Conservation (phyloP, 495 filamentous ascomycete species). For the Neurospora sp. region DNA sequence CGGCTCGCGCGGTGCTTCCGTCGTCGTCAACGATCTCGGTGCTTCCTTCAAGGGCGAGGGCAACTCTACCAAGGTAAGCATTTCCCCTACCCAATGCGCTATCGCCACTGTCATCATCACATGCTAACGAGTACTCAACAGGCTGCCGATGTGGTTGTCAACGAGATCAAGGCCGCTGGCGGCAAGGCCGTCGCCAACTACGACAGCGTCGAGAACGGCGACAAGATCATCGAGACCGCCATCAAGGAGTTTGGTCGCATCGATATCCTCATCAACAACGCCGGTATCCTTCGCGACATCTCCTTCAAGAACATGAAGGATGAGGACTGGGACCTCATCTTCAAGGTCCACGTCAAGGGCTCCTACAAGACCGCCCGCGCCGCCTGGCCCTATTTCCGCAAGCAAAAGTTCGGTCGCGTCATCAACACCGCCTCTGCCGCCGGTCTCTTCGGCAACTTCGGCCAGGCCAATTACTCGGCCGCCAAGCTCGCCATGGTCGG, state of each 20-base stretch:
- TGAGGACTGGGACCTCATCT: constrained; percentile 90
- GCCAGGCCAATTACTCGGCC: constrained; percentile 94
- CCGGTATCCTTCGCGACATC: constrained; percentile 90
- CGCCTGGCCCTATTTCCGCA: constrained; percentile 95
- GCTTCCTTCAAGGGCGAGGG: constrained; percentile 93
- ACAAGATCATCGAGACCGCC: constrained; percentile 92
- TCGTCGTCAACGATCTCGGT: constrained; percentile 95
- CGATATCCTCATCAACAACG: constrained; percentile 95
- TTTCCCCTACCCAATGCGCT: background rate
- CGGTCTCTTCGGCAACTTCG: constrained; percentile 91
- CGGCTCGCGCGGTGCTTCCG: constrained; percentile 81
- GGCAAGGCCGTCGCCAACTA: constrained; percentile 98
- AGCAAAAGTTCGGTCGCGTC: constrained; percentile 93
- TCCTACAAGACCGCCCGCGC: constrained; percentile 95
- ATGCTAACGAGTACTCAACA: constrained; percentile 25
- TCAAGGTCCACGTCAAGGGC: constrained; percentile 87
- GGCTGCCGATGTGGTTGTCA: constrained; percentile 92
- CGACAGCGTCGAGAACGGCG: constrained; percentile 90
- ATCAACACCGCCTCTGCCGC: constrained; percentile 96
- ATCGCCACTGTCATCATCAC: background rate
- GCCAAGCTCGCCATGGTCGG: constrained; percentile 94
- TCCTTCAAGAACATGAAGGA: constrained; percentile 99
- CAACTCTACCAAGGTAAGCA: constrained; percentile 65
- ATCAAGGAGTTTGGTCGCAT: constrained; percentile 86
- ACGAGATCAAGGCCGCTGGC: constrained; percentile 84